Evolutionary conservation across 2,329 filamentous ascomycete genomes (phyloP).

Genomic region (Monosporascus cannonballus): DNA sequence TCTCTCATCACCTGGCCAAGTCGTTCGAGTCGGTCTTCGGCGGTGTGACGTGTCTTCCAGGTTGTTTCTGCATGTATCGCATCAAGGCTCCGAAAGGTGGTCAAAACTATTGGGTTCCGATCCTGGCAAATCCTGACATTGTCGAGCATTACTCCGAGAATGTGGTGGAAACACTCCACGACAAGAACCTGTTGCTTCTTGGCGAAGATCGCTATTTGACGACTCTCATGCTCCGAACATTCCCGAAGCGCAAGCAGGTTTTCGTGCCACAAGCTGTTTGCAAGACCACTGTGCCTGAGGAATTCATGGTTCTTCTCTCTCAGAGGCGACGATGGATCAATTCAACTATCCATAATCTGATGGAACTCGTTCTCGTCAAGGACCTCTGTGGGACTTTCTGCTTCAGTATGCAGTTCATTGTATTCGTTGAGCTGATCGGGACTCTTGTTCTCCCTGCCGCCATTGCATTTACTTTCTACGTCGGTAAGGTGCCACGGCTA

Average conservation of each 20-base stretch:
- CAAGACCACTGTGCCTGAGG: slow-evolving; percentile 93
- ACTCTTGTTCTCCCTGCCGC: slow-evolving; percentile 93
- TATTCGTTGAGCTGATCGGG: slow-evolving; percentile 90
- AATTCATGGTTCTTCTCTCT: slow-evolving; percentile 86
- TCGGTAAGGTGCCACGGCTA: slow-evolving; percentile 56
- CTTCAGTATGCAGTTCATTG: slow-evolving; percentile 99
- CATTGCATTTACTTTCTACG: slow-evolving; percentile 94
- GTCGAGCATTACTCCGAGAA: slow-evolving; percentile 99
- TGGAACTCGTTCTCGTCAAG: slow-evolving; percentile 92
- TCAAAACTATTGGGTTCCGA: slow-evolving; percentile 99
- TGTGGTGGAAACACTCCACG: slow-evolving; percentile 93
- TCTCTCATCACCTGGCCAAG: slow-evolving; percentile 94
- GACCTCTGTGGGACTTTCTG: slow-evolving; percentile 98
- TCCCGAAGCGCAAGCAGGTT: slow-evolving; percentile 97
- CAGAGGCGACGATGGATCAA: slow-evolving; percentile 99
- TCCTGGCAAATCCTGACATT: slow-evolving; percentile 94
- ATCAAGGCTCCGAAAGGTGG: slow-evolving; percentile 98
- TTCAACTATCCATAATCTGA: slow-evolving; percentile 96
- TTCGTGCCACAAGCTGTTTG: slow-evolving; percentile 98
- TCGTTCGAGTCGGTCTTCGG: slow-evolving; percentile 98
- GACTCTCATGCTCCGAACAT: slow-evolving; percentile 96
- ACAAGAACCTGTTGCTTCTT: slow-evolving; percentile 91
- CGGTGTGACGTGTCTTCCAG: slow-evolving; percentile 96
- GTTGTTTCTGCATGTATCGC: slow-evolving; percentile 99
- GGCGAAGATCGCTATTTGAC: slow-evolving; percentile 96